Evolutionary conservation across 805 yeast species (phyloP).

Genomic region (Suhomyces sp.): DNA sequence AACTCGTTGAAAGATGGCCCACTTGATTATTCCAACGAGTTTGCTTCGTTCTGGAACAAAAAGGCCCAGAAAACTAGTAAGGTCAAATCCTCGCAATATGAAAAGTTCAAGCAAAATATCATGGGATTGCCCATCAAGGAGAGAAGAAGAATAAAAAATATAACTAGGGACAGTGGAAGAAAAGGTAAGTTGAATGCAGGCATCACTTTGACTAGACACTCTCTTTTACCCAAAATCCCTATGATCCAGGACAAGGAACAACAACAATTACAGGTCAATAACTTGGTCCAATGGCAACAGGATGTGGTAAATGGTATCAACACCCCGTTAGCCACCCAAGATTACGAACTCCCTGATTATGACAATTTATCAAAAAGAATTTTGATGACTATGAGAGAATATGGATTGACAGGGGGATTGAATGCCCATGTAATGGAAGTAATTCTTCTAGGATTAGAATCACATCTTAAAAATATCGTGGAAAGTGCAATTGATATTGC

Average conservation of each 20-base stretch:
- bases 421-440: constrained; percentile 77
- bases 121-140: constrained; percentile 84
- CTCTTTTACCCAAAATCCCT: constrained; percentile 82
- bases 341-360: constrained; percentile 78
- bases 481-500: constrained; percentile 75
- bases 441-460: constrained; percentile 75
- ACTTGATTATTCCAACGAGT: constrained; percentile 47
- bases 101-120: constrained; percentile 78
- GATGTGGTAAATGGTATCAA: constrained; percentile 85
- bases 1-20: constrained; percentile 80
- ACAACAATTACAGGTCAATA: constrained; percentile 45
- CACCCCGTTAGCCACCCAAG: constrained; percentile 75
- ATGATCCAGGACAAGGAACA: constrained; percentile 53
- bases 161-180: constrained; percentile 81
- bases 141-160: constrained; percentile 77
- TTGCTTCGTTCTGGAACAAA: constrained; percentile 48
- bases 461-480: constrained; percentile 69
- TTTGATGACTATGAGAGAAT: constrained; percentile 82
- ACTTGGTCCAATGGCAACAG: constrained; percentile 83
- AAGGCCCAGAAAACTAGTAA: constrained; percentile 47
- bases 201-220: constrained; percentile 67
- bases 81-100: constrained; percentile 69
- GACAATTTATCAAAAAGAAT: constrained; percentile 67
- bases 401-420: constrained; percentile 83
- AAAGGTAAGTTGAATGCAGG: constrained; percentile 69